Conservation (phyloP, 2,329 filamentous ascomycete genomes). For the Cordyceps pruinosa region DNA sequence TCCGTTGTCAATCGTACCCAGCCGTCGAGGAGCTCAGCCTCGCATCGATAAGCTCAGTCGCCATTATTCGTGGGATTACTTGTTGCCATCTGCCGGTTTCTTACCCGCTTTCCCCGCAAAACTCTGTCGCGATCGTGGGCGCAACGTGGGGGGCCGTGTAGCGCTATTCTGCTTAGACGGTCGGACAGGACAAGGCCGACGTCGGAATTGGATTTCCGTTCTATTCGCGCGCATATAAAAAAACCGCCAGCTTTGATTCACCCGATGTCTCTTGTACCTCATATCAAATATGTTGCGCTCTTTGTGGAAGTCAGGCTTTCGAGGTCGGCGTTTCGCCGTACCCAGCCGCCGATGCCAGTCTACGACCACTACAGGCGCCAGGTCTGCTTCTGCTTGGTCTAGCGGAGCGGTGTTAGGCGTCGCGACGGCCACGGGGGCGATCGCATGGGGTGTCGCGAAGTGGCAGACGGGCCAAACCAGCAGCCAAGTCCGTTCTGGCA, state of each 20-base stretch:
- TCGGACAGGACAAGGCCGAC: neutral
- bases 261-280: neutral
- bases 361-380: neutral
- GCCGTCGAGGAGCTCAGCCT: neutral
- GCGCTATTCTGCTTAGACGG: neutral
- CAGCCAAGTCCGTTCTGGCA: neutral
- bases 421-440: conserved; percentile 31
- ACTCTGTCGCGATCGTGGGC: neutral
- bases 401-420: conserved; percentile 30
- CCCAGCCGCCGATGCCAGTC: neutral
- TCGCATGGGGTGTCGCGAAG: conserved; percentile 36
- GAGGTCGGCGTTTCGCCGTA: neutral
- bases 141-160: conserved; percentile 7
- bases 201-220: neutral
- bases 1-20: too few species aligned
- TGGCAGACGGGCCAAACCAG: conserved; percentile 15
- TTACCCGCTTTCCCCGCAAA: neutral
- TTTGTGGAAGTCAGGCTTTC: neutral
- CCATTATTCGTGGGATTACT: neutral
- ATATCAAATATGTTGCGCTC: neutral
- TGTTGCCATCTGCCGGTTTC: neutral
- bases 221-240: neutral
- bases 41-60: neutral
- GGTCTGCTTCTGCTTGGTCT: conserved; percentile 18
- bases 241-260: neutral